phyloP scores from a whole-genome alignment of 805 yeast genomes.

The Pichia insulana region DNA sequence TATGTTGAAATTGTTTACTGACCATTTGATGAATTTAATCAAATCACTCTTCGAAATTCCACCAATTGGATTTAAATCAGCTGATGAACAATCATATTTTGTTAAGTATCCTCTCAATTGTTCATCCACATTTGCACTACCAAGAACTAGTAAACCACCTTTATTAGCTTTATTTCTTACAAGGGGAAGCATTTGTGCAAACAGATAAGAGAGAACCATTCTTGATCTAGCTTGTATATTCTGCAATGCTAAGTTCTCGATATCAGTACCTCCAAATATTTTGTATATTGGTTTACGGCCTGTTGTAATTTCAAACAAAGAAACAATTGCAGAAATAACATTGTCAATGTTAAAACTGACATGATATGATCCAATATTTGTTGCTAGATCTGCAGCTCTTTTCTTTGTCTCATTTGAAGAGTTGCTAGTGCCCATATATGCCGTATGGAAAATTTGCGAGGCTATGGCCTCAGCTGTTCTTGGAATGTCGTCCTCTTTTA shows the following conservation, averaged over 20 bases:
- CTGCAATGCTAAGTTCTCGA: conserved; percentile 90
- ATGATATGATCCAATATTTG: conserved; percentile 78
- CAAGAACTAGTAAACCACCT: conserved; percentile 83
- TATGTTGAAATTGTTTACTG: conserved; percentile 55
- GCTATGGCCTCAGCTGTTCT: conserved; percentile 69
- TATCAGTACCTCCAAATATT: conserved; percentile 86
- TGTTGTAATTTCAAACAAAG: conserved; percentile 78
- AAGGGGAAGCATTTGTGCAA: conserved; percentile 96
- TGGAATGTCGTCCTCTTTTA: conserved; percentile 53
- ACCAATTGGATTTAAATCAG: conserved; percentile 98
- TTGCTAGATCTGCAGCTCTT: conserved; percentile 72
- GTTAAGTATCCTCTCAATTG: conserved; percentile 92
- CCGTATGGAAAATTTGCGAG: conserved; percentile 68
- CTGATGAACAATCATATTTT: conserved; percentile 94
- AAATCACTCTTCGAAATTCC: conserved; percentile 93
- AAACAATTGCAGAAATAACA: conserved; percentile 63
- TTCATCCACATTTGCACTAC: conserved; percentile 96
- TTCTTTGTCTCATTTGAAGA: conserved; percentile 80
- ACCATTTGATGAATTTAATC: conserved; percentile 77
- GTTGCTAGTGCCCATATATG: conserved; percentile 94
- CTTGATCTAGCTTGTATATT: conserved; percentile 94
- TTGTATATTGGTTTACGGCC: conserved; percentile 85
- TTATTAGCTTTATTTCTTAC: conserved; percentile 59
- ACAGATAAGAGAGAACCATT: conserved; percentile 88
- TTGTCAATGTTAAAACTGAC: conserved; percentile 87